Conservation (phyloP, 352 stramenopile genomes). For the Hyaloperonospora brassicae region DNA sequence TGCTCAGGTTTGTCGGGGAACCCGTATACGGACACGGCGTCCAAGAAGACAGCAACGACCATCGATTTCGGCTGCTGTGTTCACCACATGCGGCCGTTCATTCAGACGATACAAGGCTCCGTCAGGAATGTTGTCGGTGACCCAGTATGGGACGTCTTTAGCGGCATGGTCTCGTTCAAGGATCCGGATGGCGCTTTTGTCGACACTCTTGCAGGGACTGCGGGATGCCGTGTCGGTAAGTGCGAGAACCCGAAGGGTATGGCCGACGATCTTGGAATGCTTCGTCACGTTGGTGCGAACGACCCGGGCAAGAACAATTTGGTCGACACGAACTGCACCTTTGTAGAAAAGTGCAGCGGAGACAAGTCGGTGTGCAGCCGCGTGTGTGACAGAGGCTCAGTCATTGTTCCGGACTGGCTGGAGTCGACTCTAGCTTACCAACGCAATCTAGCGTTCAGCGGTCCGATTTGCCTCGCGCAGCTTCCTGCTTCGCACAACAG, state of each 20-base stretch:
- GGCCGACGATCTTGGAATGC: slow-evolving; percentile 18
- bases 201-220: slow-evolving; percentile 29
- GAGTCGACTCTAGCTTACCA: slow-evolving; percentile 38
- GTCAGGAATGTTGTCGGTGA: slow-evolving; percentile 32
- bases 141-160: slow-evolving; percentile 30
- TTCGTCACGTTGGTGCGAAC: slow-evolving; percentile 23
- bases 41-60: slow-evolving; percentile 20
- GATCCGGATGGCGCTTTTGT: slow-evolving; percentile 26
- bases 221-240: slow-evolving; percentile 31
- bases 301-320: slow-evolving; percentile 41
- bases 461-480: slow-evolving; percentile 45
- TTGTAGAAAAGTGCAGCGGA: slow-evolving; percentile 35
- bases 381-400: slow-evolving; percentile 38
- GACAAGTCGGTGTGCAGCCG: slow-evolving; percentile 36
- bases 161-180: slow-evolving; percentile 40
- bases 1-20: slow-evolving; percentile 37
- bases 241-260: slow-evolving; percentile 33
- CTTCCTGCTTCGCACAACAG: slow-evolving; percentile 60
- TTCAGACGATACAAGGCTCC: slow-evolving; percentile 32
- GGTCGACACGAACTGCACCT: slow-evolving; percentile 30
- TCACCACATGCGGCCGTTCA: slow-evolving; percentile 39
- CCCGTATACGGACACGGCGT: slow-evolving; percentile 32
- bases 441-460: slow-evolving; percentile 37
- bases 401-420: slow-evolving; percentile 34
- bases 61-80: slow-evolving; percentile 49